A percentile compares a stretch with the other conserved stretches of the same genome.
These are phyloP conservation scores for Gentiana macrophylla DNA, from an alignment of 257 asterid genomes.

Conservation along the genomic window DNA sequence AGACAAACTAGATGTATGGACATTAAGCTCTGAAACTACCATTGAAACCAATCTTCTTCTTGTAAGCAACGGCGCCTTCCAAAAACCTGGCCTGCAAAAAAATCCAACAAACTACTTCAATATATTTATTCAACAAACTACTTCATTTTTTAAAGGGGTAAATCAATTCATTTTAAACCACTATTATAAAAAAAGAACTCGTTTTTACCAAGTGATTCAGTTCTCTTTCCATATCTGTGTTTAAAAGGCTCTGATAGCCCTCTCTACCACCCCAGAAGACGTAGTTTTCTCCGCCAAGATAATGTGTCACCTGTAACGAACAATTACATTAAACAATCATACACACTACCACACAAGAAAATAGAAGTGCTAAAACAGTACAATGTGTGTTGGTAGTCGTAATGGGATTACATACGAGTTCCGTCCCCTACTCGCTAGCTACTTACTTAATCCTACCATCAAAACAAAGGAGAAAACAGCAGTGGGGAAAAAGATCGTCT, in stretches of 20 bases:
- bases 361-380: not conserved
- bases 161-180: not conserved
- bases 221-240: slow-evolving; percentile 96
- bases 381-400: not conserved
- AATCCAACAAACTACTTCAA: not conserved
- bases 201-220: slow-evolving; percentile 70
- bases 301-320: slow-evolving; percentile 69
- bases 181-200: not conserved
- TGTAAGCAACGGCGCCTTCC: slow-evolving; percentile 85
- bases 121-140: not conserved
- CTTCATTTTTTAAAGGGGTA: no score
- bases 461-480: not conserved
- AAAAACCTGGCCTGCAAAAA: slow-evolving; percentile 73
- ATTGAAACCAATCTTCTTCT: slow-evolving; percentile 96
- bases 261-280: slow-evolving; percentile 99
- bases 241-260: slow-evolving; percentile 89
- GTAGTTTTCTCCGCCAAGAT: slow-evolving; percentile 95
- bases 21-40: slow-evolving; percentile 30
- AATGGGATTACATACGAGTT: not conserved
- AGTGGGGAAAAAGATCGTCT: not conserved
- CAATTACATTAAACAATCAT: slow-evolving; percentile 1
- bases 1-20: not conserved
- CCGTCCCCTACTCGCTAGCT: not conserved
- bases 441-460: not conserved
- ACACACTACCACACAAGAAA: no score